A percentile compares a stretch with the other conserved stretches of the same genome.
Conservation (phyloP, 192 early-diverging fungal species). For the Gigaspora rosea region DNA sequence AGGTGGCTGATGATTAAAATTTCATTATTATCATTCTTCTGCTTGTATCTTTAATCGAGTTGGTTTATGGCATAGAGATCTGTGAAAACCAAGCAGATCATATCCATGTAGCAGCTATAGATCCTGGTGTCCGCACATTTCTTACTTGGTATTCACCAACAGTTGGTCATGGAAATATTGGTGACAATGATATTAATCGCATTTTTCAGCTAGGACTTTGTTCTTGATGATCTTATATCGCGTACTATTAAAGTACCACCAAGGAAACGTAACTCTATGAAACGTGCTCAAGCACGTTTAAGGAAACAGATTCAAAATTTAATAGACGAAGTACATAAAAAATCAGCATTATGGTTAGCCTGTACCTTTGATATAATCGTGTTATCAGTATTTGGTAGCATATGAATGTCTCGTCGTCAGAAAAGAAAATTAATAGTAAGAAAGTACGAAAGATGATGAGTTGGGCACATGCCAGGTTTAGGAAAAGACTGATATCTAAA, state of each 20-base stretch:
- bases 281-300: conserved; percentile 21
- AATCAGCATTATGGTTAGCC: conserved; percentile 11
- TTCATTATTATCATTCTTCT: no score
- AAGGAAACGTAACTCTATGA: conserved; percentile 25
- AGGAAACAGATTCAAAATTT: conserved; percentile 28
- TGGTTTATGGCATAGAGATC: no score
- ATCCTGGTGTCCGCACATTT: conserved; percentile 18
- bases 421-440: no score
- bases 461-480: conserved; percentile 14
- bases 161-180: conserved; percentile 3
- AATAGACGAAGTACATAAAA: conserved; percentile 22
- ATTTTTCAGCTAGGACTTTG: conserved; percentile 9
- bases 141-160: conserved; percentile 26
- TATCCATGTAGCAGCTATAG: conserved; percentile 11
- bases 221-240: conserved; percentile 19
- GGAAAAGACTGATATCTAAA: conserved; percentile 23
- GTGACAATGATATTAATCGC: conserved; percentile 28
- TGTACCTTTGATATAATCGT: conserved; percentile 27
- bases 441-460: conserved; percentile 27
- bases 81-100: conserved; percentile 16
- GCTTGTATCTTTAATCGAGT: no score
- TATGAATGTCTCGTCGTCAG: conserved; percentile 8
- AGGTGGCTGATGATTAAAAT: no score
- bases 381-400: conserved; percentile 5
- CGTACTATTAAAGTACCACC: conserved; percentile 17